A percentile compares a stretch with the other conserved stretches of the same genome.
Conservation (phyloP, 1,284 basidiomycete genomes). For the Xanthoconium separans region DNA sequence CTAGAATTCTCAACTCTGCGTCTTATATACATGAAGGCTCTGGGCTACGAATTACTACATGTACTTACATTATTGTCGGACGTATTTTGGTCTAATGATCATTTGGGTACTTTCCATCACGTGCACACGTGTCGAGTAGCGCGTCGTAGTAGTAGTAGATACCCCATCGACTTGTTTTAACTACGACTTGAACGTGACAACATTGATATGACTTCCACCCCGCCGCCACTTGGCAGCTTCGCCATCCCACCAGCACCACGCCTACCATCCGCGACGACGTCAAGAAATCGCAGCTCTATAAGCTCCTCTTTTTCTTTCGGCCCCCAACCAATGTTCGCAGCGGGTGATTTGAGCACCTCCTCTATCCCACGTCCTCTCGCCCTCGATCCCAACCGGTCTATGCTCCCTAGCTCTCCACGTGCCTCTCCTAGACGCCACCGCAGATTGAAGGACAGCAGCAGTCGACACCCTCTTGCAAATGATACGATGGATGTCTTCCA, state of each 20-base stretch:
- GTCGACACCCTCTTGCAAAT: conserved; percentile 69
- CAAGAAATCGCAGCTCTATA: conserved; percentile 56
- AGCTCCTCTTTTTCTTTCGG: conserved; percentile 82
- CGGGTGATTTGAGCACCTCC: conserved; percentile 54
- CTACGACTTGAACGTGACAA: background rate
- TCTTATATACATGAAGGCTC: background rate
- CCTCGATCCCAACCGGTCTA: conserved; percentile 74
- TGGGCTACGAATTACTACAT: conserved; percentile 1
- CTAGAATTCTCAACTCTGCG: background rate
- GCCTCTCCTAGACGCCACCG: conserved; percentile 58
- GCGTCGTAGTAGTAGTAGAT: conserved; percentile 1
- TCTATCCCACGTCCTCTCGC: conserved; percentile 54
- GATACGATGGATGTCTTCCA: conserved; percentile 76
- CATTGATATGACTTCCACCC: conserved; percentile 30
- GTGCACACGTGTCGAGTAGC: conserved; percentile 15
- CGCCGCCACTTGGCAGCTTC: conserved; percentile 30
- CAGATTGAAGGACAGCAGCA: conserved; percentile 46
- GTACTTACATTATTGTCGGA: background rate
- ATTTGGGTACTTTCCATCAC: conserved; percentile 9
- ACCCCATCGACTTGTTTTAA: background rate
- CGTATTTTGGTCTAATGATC: background rate
- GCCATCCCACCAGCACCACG: conserved; percentile 27
- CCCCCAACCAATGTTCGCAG: conserved; percentile 65
- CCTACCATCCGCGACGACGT: conserved; percentile 28
- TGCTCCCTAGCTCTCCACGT: conserved; percentile 66